Base-by-base conservation (phyloP, 129 eudicot genomes). In the Deinandra increscens region DNA sequence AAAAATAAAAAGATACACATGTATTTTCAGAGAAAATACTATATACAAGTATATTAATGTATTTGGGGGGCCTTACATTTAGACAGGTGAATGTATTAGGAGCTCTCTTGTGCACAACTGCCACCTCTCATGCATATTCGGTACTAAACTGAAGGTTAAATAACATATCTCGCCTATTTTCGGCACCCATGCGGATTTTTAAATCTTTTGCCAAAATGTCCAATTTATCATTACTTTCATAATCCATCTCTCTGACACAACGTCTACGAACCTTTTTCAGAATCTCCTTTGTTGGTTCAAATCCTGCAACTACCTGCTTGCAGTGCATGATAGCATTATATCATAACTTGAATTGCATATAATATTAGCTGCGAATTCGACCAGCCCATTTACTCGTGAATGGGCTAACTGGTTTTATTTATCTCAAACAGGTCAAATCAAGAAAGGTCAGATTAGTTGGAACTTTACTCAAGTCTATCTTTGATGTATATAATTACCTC, bases 241-340 rank as follows among this genome's bases (percentile, higher is more conserved):
- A 22, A 69, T 93, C 96, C 90, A 89, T 82, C 80, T 84, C 90
- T 62, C 98, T 59, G 1, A 71, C 72, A 65, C 97, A 87, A 42
- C 99, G 89, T 62, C 99, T 89, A 3, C 93, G 71, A 19, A 89
- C 73, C 80, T 85, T 94, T 66, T 85, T 81, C 44, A 94, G 82
- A 51, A 84, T 83, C 70, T 83, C 91, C 80, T 71, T 89, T 42
- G 91, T 75, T 4, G 99, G 99, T 71, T 65, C 75, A 72, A 75
- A 82, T 45, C 97, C 97, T 8, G 81, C 91, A 33, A 23, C 65
- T 67, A 94, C 84, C 97, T 94, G 88, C 64, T 23, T 17, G 19
- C 69, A 56, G 43, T 43, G 17, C 15, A 73, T 22, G 5, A 23
- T 23, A 71, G 15, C 55, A 71, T 37, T 33, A 60, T 59, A 64